phyloP scores from a whole-genome alignment of 768 basidiomycete species.

The Grammothele lineata region DNA sequence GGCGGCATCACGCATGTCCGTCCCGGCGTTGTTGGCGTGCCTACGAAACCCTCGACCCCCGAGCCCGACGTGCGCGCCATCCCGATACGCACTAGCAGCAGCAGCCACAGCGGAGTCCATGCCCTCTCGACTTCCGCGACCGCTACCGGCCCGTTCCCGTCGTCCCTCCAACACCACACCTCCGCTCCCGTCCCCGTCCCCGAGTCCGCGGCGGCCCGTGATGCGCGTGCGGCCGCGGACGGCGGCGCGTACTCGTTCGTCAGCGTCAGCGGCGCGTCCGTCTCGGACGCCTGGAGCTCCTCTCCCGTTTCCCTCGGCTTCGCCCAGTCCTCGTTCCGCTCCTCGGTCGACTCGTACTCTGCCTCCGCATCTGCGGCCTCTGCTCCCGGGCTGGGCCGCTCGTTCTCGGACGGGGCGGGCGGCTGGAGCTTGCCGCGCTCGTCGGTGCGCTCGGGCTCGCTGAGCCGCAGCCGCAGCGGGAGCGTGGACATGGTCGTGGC shows the following conservation, averaged over 20 bases:
- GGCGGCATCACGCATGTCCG: constrained; percentile 54
- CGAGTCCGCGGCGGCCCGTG: constrained; percentile 8
- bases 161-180: no score
- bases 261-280: constrained; percentile 29
- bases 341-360: constrained; percentile 14
- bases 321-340: constrained; percentile 19
- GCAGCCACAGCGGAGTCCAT: not conserved
- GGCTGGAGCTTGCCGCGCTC: constrained; percentile 56
- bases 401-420: constrained; percentile 25
- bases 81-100: not conserved
- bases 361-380: constrained; percentile 19
- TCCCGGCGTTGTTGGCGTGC: constrained; percentile 48
- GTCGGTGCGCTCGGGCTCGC: constrained; percentile 38
- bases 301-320: constrained; percentile 17
- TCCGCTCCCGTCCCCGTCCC: constrained; percentile 36
- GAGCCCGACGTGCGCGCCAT: no score
- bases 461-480: constrained; percentile 32
- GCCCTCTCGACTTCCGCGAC: no score
- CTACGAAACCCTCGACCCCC: constrained; percentile 20
- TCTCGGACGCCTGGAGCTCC: constrained; percentile 26
- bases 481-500: constrained; percentile 32
- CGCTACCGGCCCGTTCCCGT: no score
- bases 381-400: constrained; percentile 6
- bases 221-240: constrained; percentile 25
- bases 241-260: constrained; percentile 22